These are phyloP conservation scores for Afroboletus lepidellus DNA, from an alignment of 1,284 basidiomycete genomes.

Conservation along the genomic window DNA sequence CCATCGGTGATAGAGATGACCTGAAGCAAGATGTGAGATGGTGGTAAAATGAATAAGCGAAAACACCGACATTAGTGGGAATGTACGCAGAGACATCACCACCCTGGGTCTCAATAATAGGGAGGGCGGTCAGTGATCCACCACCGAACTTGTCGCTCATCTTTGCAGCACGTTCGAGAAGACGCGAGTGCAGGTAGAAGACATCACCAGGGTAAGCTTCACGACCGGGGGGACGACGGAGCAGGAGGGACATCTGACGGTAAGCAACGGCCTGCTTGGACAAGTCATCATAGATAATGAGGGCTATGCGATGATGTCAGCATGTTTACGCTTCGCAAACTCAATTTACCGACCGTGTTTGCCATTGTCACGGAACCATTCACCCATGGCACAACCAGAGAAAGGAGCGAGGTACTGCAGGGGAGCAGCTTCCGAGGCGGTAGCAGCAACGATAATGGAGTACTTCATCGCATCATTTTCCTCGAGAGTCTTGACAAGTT, in stretches of 20 bases:
- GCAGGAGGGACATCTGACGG: slow-evolving; percentile 99
- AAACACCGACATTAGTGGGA: slow-evolving; percentile 67
- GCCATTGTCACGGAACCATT: slow-evolving; percentile 99
- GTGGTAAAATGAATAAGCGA: not conserved
- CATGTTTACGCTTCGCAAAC: not conserved
- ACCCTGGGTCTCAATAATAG: slow-evolving; percentile 99
- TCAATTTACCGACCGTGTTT: slow-evolving; percentile 65
- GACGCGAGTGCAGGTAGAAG: slow-evolving; percentile 99
- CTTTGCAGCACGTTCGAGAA: slow-evolving; percentile 99
- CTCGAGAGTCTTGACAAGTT: slow-evolving; percentile 98
- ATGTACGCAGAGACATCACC: slow-evolving; percentile 99
- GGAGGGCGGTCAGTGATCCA: slow-evolving; percentile 96
- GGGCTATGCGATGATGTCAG: slow-evolving; percentile 49
- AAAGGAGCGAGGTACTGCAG: slow-evolving; percentile 99
- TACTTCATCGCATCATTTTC: slow-evolving; percentile 99
- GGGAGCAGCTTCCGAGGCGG: slow-evolving; percentile 97
- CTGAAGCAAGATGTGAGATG: slow-evolving; percentile 34
- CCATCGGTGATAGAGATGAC: slow-evolving; percentile 99
- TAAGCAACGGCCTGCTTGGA: slow-evolving; percentile 99
- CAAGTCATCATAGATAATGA: slow-evolving; percentile 99
- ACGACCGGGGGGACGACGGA: slow-evolving; percentile 99
- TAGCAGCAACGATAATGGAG: slow-evolving; percentile 97
- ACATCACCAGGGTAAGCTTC: slow-evolving; percentile 99
- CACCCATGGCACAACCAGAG: slow-evolving; percentile 99
- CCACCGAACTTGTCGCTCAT: slow-evolving; percentile 98